Base-by-base conservation (phyloP, 2,329 filamentous ascomycete genomes). In the Aspergillus felis region DNA sequence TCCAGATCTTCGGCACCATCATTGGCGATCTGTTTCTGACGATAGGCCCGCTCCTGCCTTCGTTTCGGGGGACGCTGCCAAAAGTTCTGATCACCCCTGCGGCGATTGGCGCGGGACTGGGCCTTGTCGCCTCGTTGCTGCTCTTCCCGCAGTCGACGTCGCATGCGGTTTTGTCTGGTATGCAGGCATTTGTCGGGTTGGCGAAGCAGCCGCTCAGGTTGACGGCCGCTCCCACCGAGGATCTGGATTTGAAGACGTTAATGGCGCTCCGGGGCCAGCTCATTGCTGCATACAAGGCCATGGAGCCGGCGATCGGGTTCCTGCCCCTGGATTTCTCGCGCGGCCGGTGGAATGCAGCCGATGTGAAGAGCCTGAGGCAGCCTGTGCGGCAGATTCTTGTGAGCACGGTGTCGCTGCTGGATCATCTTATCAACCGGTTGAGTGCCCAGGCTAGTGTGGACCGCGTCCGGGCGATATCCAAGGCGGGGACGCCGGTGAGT, bases 131-230 rank as follows among this genome's bases (percentile, higher is more conserved):
- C 50, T 76, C 72, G 9, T 53, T 82, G 1, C 53, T 82, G 4
- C 67, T 82, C 48, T 81, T 82, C 54, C 80, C 80, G 0, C 74
- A 76, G 50, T 82, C 80, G 0, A 79, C 80, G 0, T 81, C 79
- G 0, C 74, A 75, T 24, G 67, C 73, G 3, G 75, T 78, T 1
- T 66, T 82, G 0, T 65, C 56, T n/a, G 65, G 60, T 35, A 68
- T 66, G 59, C 66, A 68, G 57, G 62, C 55, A 6, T 57, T 76
- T 0, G 66, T 74, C 0, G 57, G 59, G n/a, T 53, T 70, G 7
- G 54, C 67, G 1, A 67, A 64, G 59, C 59, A 55, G 1, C 70
- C 75, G 0, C 53, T 79, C 4, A 66, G 70, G 3, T 58, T 63
- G 3, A 76, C 73, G 0, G 44, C 44, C 2, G 24, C 44, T 17